A percentile compares a stretch with the other conserved stretches of the same genome.
phyloP scores from a whole-genome alignment of 2,329 filamentous ascomycete genomes.

The Dactylellina sp. region DNA sequence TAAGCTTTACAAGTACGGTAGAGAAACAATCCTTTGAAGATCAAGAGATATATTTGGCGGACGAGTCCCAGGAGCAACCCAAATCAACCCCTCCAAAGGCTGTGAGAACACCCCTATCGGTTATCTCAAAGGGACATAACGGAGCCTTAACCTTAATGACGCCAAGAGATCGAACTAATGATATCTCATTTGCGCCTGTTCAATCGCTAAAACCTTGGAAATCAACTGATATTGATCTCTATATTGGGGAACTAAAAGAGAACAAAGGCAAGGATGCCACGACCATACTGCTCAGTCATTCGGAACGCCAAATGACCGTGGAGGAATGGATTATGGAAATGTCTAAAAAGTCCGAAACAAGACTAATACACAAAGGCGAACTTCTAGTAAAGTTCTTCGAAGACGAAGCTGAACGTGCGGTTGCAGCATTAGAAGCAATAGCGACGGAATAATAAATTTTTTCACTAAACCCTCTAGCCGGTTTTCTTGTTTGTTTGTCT shows the following conservation, averaged over 20 bases:
- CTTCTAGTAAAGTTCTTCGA: conserved; percentile 85
- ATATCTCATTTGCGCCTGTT: conserved; percentile 35
- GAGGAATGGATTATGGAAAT: conserved; percentile 92
- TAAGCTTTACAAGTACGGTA: conserved; percentile 31
- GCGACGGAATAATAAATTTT: conserved; percentile 62
- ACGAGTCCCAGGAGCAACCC: conserved; percentile 9
- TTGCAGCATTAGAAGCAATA: conserved; percentile 80
- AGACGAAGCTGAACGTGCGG: conserved; percentile 80
- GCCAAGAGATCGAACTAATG: conserved; percentile 22
- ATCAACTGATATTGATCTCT: conserved; percentile 32
- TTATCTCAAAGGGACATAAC: conserved; percentile 33
- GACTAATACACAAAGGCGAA: conserved; percentile 84
- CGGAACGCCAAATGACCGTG: conserved; percentile 89
- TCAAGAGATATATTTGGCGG: neutral
- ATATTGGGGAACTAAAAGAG: conserved; percentile 63
- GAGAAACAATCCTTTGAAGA: conserved; percentile 9
- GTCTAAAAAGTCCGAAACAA: conserved; percentile 81
- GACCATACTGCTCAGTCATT: conserved; percentile 74
- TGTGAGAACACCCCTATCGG: conserved; percentile 33
- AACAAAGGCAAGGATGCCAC: conserved; percentile 68
- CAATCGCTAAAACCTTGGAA: conserved; percentile 49
- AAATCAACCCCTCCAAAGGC: conserved; percentile 10
- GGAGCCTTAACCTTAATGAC: conserved; percentile 34
- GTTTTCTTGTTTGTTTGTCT: conserved; percentile 11
- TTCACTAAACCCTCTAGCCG: neutral